Evolutionary conservation across 2,329 filamentous ascomycete species (phyloP), one percentile per base, ranked within the genome.

Genomic region (Elsinoe batatas): DNA sequence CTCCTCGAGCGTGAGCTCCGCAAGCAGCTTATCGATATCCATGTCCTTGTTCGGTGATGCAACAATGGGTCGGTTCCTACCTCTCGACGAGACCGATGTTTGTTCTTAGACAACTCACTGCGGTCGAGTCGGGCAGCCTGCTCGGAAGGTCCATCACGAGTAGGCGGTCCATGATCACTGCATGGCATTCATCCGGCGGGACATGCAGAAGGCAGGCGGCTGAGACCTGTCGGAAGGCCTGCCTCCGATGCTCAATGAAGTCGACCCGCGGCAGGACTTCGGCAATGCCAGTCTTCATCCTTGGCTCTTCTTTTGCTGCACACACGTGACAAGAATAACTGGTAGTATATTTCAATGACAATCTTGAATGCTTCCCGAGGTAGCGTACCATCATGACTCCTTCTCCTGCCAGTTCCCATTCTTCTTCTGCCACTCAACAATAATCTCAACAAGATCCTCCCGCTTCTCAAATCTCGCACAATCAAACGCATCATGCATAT

Each of bases 1-100:
- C 47, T 51, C 47, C 33, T 51, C 47, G 32, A 51, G 35, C 7
- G 47, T 51, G 15, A 51, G 35, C 35, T 51, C 32, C 11, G 26
- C 10, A 10, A 51, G 33, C 15, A 51, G 32, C 33, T 38, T 51
- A 13, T 51, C 47, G 33, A 51, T 33, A 35, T 51, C 47, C 47
- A 51, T 51, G 33, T 3, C 37, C 33, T 22, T 4, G 17, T 22
- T 11, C 3, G 7, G 4, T 11, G 40, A 3, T 4, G 2, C 26
- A 12, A 15, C 26, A 12, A 15, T 12, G 10, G 11, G n/a, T 44
- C 2, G 40, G 40, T 44, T 13, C 40, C 40, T 44, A 44, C 40
- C 40, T 12, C 11, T 44, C 8, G 5, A 11, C 18, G 17, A 26
- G 18, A 22, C 3, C 18, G 20, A 7, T 26, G 18, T 7, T 3